phyloP scores from a whole-genome alignment of 129 eudicot genomes.

The Centaurea solstitialis region DNA sequence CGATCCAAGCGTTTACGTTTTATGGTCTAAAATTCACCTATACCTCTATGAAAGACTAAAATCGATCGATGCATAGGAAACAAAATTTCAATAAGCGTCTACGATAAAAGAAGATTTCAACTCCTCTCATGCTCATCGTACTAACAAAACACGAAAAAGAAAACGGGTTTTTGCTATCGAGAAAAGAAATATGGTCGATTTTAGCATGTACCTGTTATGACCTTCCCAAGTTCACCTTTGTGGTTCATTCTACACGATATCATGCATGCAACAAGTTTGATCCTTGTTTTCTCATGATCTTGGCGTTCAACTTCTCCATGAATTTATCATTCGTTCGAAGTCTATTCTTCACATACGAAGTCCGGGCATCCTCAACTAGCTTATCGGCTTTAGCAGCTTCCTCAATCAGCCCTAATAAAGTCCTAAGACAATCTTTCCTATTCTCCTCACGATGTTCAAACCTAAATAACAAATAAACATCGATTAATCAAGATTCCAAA shows the following conservation, averaged over 20 bases:
- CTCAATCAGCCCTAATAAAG: conserved; percentile 73
- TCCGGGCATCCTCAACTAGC: conserved; percentile 62
- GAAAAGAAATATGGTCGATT: not conserved
- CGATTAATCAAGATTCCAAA: not conserved
- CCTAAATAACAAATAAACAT: conserved; percentile 41
- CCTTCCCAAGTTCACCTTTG: not conserved
- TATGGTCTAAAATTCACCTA: conserved; percentile 27
- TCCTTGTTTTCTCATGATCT: conserved; percentile 35
- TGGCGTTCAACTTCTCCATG: conserved; percentile 73
- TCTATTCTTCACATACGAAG: conserved; percentile 62
- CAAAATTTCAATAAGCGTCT: conserved; percentile 1
- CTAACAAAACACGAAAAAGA: conserved; percentile 14
- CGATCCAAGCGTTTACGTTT: not conserved
- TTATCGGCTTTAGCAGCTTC: conserved; percentile 85
- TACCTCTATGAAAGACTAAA: not conserved
- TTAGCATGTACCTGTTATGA: not conserved
- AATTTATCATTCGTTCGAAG: conserved; percentile 70
- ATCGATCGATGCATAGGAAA: conserved; percentile 3
- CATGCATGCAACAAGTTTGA: conserved; percentile 42
- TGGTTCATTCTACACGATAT: not conserved
- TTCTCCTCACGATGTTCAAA: conserved; percentile 96
- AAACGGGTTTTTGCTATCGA: conserved; percentile 12
- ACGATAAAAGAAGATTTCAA: not conserved
- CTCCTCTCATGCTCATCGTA: not conserved
- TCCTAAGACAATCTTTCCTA: conserved; percentile 94